These are phyloP conservation scores for Singerocomus inundabilis DNA, from an alignment of 1,284 basidiomycete species.

Conservation along the genomic window DNA sequence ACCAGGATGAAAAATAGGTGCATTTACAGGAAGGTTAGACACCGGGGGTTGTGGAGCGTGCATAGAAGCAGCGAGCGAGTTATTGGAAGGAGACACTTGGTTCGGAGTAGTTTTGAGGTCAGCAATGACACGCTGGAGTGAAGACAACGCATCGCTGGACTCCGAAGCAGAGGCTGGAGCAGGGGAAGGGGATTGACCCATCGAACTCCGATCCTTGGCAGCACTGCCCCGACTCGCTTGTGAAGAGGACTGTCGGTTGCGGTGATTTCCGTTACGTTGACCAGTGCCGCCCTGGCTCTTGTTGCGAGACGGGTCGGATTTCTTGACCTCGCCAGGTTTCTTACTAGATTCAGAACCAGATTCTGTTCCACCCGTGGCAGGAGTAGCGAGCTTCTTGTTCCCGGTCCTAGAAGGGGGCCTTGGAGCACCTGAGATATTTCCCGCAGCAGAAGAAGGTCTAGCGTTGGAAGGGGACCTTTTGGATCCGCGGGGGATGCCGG, in stretches of 20 bases:
- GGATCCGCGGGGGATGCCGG: constrained; percentile 48
- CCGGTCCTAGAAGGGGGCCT: constrained; percentile 62
- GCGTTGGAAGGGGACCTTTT: constrained; percentile 58
- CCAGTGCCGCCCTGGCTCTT: constrained; percentile 52
- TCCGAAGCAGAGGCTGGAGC: constrained; percentile 42
- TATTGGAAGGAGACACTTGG: constrained; percentile 38
- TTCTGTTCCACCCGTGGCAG: constrained; percentile 46
- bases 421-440: constrained; percentile 42
- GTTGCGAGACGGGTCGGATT: constrained; percentile 51
- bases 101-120: constrained; percentile 72
- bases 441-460: constrained; percentile 46
- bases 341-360: constrained; percentile 67
- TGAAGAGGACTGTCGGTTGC: constrained; percentile 55
- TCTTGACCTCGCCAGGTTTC: constrained; percentile 57
- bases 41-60: constrained; percentile 42
- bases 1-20: constrained; percentile 70
- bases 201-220: constrained; percentile 44
- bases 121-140: constrained; percentile 78
- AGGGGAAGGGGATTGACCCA: constrained; percentile 49
- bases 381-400: constrained; percentile 52
- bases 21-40: constrained; percentile 60
- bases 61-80: constrained; percentile 45
- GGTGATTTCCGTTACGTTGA: constrained; percentile 44
- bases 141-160: constrained; percentile 72
- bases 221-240: constrained; percentile 48